Base-by-base conservation (phyloP, 1,139 yeast species). In the Suzukiozyma palmioleophila region DNA sequence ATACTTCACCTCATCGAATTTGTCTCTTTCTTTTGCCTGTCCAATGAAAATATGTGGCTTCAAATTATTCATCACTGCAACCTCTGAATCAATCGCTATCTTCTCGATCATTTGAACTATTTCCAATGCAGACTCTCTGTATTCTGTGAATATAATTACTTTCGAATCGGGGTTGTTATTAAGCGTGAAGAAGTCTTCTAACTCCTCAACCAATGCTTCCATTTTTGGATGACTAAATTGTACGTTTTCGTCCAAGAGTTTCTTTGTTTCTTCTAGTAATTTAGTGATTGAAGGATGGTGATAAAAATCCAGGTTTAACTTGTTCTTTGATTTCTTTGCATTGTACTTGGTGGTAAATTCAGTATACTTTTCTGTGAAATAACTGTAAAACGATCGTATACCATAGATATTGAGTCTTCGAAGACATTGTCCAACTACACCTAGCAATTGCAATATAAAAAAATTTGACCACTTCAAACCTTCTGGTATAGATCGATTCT, bases 21-120 rank as follows among this genome's bases (percentile, higher is more conserved):
- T 80, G 37, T 79, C 86, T 52, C 77, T 79, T 36, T 66, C 73
- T 43, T 62, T 65, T 0, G 76, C 62, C 44, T 94, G 99, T 0
- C 99, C 99, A 46, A 94, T 86, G 56, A 94, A 94, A 22, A 92
- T 78, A 56, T 88, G 96, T 0, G 98, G 87, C 39, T 77, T 75
- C 21, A 85, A 69, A 3, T 54, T 48, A 1, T 60, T 51, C 14
- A 36, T 37, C 13, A 32, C 35, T 28, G 37, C 26, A 8, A 26
- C 26, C 9, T 16, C 14, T 11, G 36, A 26, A 10, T 33, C 36
- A 4, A 13, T 8, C 3, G 50, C 51, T 7, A 46, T 44, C 1
- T 49, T 43, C 46, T 81, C 86, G 27, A 92, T 69, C 3, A 80
- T 74, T 43, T 79, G 77, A 1, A 87, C 88, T 39, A 94, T 84